Base-by-base conservation (phyloP, 768 basidiomycete species). In the Rhodocollybia butyracea region DNA sequence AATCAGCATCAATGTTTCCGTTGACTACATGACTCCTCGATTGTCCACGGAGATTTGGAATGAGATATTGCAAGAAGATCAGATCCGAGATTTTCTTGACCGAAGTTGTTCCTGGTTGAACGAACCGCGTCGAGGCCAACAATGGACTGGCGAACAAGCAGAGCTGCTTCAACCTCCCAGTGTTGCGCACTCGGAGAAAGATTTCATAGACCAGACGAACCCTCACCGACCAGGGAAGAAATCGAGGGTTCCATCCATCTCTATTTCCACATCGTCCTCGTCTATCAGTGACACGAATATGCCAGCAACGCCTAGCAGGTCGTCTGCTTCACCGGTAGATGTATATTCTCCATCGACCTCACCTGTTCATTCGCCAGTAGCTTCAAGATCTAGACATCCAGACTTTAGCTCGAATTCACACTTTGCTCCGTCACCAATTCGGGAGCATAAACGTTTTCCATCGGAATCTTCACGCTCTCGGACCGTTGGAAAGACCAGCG, bases 1-100 rank as follows among this genome's bases (percentile, higher is more conserved):
- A 54, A 63, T 63, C 56, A 65, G 64, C 56, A 54, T 62, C 22
- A 70, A 68, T 52, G 67, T 71, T 51, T 59, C 63, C n/a, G 68
- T 73, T 51, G 66, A 71, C 27, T 69, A 71, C 58, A 15, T 43
- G 26, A 42, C 65, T 34, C 71, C 71, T 7, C 57, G 30, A 27
- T 46, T 68, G 52, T 51, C 63, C 13, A 48, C 55, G 15, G 55
- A 55, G 38, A 58, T 63, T 15, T 68, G 63, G 66, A 55, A 64
- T 30, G 58, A 57, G 15, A 64, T 65, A 46, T 34, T 52, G 19
- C 56, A 57, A 58, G 46, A 48, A 34, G 30, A 48, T 19, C 46
- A 48, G 46, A 57, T 58, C 50, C 58, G 57, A 47, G 51, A 56
- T 51, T 27, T 43, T 17, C 27, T 41, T n/a, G 26, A 22, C 24